Conservation (phyloP, 257 asterid species). For the Phtheirospermum japonicum region DNA sequence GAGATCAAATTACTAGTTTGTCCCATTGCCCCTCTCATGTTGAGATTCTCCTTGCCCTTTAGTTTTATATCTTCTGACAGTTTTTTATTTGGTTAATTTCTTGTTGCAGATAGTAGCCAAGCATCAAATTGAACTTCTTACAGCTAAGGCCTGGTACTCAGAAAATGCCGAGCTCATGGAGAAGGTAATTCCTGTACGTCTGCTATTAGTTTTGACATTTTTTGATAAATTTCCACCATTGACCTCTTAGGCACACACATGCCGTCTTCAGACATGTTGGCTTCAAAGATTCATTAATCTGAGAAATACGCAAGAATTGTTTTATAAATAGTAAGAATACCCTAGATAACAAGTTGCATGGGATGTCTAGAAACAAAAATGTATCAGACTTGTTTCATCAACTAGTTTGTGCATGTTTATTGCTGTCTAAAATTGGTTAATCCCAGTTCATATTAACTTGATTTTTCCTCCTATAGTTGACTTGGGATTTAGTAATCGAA, state of each 20-base stretch:
- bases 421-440: background rate
- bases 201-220: background rate
- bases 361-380: slow-evolving; percentile 1
- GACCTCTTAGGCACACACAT: background rate
- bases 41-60: background rate
- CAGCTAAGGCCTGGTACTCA: slow-evolving; percentile 86
- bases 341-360: slow-evolving; percentile 5
- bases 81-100: slow-evolving; percentile 20
- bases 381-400: background rate
- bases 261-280: background rate
- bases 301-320: background rate
- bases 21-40: background rate
- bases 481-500: background rate
- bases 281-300: background rate
- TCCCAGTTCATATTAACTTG: slow-evolving; percentile 1
- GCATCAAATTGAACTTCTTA: slow-evolving; percentile 69
- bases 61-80: slow-evolving; percentile 3
- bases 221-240: background rate
- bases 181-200: slow-evolving; percentile 49
- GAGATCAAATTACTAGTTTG: background rate
- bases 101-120: slow-evolving; percentile 57
- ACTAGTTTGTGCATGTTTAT: background rate
- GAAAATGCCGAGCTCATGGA: slow-evolving; percentile 57
- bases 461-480: slow-evolving; percentile 5
- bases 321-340: background rate